Evolutionary conservation across 805 yeast genomes (phyloP).

Genomic region (Ogataea zsoltii): DNA sequence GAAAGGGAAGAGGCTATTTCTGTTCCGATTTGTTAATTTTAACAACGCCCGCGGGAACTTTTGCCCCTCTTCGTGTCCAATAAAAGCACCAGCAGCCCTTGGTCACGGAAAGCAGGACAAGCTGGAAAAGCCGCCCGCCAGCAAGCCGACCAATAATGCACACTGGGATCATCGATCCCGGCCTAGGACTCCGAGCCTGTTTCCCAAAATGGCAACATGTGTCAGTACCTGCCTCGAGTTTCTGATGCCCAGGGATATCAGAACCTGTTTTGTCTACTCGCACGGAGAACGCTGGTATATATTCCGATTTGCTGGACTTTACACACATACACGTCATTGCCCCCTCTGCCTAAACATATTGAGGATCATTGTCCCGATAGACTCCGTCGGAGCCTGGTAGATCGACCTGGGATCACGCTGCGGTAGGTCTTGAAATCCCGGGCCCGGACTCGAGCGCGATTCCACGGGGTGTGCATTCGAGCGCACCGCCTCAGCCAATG

Average conservation of each 20-base stretch:
- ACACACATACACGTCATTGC: not conserved
- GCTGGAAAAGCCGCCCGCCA: not conserved
- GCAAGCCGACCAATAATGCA: not conserved
- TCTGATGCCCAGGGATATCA: too few relatives aligned
- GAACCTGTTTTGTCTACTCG: not conserved
- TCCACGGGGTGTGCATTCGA: too few relatives aligned
- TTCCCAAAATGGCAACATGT: not conserved
- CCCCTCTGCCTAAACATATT: conserved; percentile 22
- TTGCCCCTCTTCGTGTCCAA: conserved; percentile 3
- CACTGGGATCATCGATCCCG: too few relatives aligned
- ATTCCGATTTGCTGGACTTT: not conserved
- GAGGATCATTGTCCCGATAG: conserved; percentile 30
- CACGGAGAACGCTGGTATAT: not conserved
- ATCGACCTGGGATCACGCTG: conserved; percentile 22
- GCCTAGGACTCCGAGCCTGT: not conserved
- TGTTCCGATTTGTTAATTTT: conserved; percentile 20
- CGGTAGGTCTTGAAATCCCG: conserved; percentile 23
- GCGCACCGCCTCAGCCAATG: conserved; percentile 23
- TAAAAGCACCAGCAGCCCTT: too few relatives aligned
- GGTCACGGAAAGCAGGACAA: not conserved
- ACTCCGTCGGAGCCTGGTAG: conserved; percentile 33
- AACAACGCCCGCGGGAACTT: conserved; percentile 5
- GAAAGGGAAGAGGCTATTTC: conserved; percentile 21
- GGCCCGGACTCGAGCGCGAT: too few relatives aligned
- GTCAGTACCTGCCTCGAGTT: not conserved